Evolutionary conservation across 257 asterid genomes (phyloP).

Genomic region (Nicotiana paniculata): DNA sequence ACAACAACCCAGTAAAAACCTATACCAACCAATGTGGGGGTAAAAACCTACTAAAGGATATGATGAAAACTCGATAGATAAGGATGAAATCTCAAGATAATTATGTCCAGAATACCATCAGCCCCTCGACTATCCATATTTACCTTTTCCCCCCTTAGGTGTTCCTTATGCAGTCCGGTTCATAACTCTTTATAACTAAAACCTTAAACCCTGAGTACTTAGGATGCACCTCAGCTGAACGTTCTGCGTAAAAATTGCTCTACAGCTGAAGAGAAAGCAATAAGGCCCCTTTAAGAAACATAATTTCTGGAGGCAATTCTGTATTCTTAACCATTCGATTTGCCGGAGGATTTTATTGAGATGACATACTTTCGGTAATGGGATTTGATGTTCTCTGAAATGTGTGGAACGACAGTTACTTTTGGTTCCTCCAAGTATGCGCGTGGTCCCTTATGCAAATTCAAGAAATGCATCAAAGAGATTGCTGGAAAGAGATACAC

Average conservation of each 20-base stretch:
- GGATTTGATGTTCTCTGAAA: conserved; percentile 76
- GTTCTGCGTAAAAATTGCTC: neutral
- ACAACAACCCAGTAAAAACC: too few relatives aligned
- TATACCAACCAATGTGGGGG: too few relatives aligned
- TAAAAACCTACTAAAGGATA: too few relatives aligned
- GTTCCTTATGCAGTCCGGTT: too few relatives aligned
- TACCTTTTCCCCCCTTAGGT: too few relatives aligned
- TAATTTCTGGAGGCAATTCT: too few relatives aligned
- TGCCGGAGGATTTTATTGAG: neutral
- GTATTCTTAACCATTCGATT: neutral
- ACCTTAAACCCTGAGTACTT: neutral
- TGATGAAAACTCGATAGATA: too few relatives aligned
- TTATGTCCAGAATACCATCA: too few relatives aligned
- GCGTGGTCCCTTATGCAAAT: conserved; percentile 49
- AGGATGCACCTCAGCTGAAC: neutral
- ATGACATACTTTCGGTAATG: conserved; percentile 51
- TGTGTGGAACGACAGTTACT: conserved; percentile 60
- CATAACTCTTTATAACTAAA: neutral
- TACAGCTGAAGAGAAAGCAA: neutral
- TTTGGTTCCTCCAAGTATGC: conserved; percentile 35
- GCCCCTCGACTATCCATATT: too few relatives aligned
- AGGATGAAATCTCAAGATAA: too few relatives aligned
- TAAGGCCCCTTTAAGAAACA: neutral
- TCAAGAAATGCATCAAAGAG: conserved; percentile 38
- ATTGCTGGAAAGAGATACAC: too few relatives aligned